Evolutionary conservation across 768 basidiomycete genomes (phyloP).

Genomic region (Tricholoma sp.): DNA sequence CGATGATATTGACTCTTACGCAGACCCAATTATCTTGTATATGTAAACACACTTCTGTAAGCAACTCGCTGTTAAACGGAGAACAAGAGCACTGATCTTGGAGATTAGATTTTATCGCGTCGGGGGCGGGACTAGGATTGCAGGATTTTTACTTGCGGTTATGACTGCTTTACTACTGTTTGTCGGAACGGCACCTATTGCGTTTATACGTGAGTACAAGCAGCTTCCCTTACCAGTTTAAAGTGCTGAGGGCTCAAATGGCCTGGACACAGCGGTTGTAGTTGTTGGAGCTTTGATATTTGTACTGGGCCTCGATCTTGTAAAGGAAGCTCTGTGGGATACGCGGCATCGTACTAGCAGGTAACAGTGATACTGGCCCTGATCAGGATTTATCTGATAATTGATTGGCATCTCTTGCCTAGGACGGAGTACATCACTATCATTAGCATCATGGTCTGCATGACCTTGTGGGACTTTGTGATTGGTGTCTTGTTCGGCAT

Average conservation of each 20-base stretch:
- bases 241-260: background rate
- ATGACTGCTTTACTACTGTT: conserved; percentile 69
- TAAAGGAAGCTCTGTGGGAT: conserved; percentile 97
- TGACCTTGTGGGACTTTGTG: conserved; percentile 95
- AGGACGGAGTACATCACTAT: conserved; percentile 83
- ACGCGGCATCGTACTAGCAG: conserved; percentile 82
- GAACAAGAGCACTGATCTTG: background rate
- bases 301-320: conserved; percentile 89
- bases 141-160: conserved; percentile 80
- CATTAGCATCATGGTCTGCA: conserved; percentile 79
- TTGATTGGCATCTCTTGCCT: background rate
- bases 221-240: background rate
- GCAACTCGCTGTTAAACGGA: background rate
- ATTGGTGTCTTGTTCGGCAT: conserved; percentile 91
- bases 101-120: conserved; percentile 81
- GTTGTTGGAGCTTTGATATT: conserved; percentile 91
- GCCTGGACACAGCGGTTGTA: conserved; percentile 64
- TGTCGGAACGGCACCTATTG: conserved; percentile 85
- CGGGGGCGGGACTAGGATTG: conserved; percentile 79
- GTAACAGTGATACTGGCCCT: conserved; percentile 27
- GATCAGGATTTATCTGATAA: conserved; percentile 8
- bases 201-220: conserved; percentile 73
- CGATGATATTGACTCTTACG: conserved; percentile 7
- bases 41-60: conserved; percentile 80
- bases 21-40: conserved; percentile 83